Percentiles rank a stretch among this genome's conserved stretches.
Evolutionary conservation across 2,329 filamentous ascomycete species (phyloP).

Genomic region (Falciphora oryzae): DNA sequence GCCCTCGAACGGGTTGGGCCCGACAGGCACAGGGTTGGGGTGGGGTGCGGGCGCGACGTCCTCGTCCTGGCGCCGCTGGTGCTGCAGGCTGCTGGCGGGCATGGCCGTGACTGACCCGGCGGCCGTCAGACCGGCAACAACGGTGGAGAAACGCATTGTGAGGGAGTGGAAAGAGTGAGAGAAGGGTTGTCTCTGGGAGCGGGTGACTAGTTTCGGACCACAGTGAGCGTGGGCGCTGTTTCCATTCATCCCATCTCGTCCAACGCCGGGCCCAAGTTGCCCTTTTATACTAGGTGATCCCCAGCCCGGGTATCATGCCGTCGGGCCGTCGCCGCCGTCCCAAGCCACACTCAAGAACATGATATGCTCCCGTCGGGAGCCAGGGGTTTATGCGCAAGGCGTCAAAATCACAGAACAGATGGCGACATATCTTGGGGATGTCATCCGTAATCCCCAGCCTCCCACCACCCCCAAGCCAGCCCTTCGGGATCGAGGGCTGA

Average conservation of each 20-base stretch:
- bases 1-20: constrained; percentile 38
- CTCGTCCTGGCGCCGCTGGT: constrained; percentile 3
- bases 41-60: neutral
- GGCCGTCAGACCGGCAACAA: constrained; percentile 17
- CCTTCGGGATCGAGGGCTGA: neutral
- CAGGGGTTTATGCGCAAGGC: neutral
- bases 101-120: constrained; percentile 16
- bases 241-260: neutral
- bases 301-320: neutral
- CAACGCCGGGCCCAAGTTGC: neutral
- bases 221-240: neutral
- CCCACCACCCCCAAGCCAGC: neutral
- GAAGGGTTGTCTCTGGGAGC: neutral
- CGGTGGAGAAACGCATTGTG: constrained; percentile 16
- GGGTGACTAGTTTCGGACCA: neutral
- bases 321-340: neutral
- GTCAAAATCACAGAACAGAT: neutral
- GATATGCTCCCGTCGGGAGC: neutral
- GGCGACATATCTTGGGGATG: neutral
- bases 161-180: neutral
- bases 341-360: neutral
- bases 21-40: neutral
- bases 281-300: neutral
- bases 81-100: constrained; percentile 9
- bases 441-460: neutral